Percentiles rank a stretch among this genome's conserved stretches.
These are phyloP conservation scores for Hemisphaericaspora nanyangensis DNA, from an alignment of 805 yeast genomes.

Conservation along the genomic window DNA sequence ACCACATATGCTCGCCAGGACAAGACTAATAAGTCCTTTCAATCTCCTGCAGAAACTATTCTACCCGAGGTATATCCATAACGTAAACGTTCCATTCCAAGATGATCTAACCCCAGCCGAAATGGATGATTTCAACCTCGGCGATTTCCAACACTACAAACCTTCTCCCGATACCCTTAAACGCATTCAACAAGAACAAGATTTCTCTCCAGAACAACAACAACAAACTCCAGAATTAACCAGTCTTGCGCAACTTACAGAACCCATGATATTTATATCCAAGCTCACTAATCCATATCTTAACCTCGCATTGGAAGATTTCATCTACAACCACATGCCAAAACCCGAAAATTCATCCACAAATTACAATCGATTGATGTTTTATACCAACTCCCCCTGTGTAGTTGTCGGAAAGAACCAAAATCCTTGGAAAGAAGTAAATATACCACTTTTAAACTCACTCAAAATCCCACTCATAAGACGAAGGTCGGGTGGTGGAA, in stretches of 20 bases:
- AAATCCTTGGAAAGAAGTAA: conserved; percentile 87
- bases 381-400: conserved; percentile 77
- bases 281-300: conserved; percentile 59
- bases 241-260: conserved; percentile 5
- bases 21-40: no score
- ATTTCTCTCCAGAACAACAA: not conserved
- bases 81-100: conserved; percentile 31
- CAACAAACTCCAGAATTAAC: not conserved
- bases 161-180: conserved; percentile 25
- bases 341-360: conserved; percentile 16
- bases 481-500: conserved; percentile 90
- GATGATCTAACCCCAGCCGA: conserved; percentile 34
- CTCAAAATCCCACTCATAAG: conserved; percentile 65
- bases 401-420: conserved; percentile 96
- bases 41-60: no score
- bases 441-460: conserved; percentile 49
- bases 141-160: conserved; percentile 36
- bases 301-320: conserved; percentile 81
- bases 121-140: conserved; percentile 32
- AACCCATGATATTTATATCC: conserved; percentile 59
- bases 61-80: conserved; percentile 11
- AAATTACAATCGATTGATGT: conserved; percentile 50
- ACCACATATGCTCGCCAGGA: no score
- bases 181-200: conserved; percentile 1
- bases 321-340: conserved; percentile 65